A percentile compares a stretch with the other conserved stretches of the same genome.
phyloP scores from a whole-genome alignment of 75 land plant species.

The Adiantum capillusveneris region DNA sequence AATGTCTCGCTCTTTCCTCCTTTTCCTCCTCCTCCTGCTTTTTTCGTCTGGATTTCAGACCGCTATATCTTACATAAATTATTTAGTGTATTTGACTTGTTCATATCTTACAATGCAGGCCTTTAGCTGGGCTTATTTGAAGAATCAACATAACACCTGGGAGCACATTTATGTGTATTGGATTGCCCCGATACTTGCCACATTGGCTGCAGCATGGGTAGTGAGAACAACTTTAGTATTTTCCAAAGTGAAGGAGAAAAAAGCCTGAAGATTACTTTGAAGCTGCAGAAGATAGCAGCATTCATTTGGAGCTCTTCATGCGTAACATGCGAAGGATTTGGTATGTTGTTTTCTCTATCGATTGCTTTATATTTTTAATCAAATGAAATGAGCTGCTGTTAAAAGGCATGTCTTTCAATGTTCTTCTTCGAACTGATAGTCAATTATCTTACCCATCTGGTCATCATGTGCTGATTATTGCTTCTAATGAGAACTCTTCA shows the following conservation, averaged over 20 bases:
- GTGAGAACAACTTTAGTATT: not conserved
- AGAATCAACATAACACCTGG: constrained; percentile 55
- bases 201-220: constrained; percentile 47
- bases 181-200: constrained; percentile 73
- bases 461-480: too few relatives aligned
- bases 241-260: not conserved
- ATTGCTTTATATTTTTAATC: too few relatives aligned
- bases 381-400: too few relatives aligned
- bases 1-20: constrained; percentile 49
- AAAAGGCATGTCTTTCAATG: too few relatives aligned
- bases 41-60: not conserved
- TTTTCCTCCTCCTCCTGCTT: not conserved
- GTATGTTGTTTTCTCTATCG: too few relatives aligned
- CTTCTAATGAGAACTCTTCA: too few relatives aligned
- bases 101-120: too few relatives aligned
- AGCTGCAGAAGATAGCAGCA: too few relatives aligned
- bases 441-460: too few relatives aligned
- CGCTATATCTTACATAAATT: not conserved
- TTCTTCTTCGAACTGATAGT: too few relatives aligned
- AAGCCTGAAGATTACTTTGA: not conserved
- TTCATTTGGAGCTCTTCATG: too few relatives aligned
- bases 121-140: constrained; percentile 85
- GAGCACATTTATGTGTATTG: constrained; percentile 84
- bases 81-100: not conserved
- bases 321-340: too few relatives aligned